Base-by-base conservation (phyloP, 1,139 yeast genomes). In the Zygoascus sp. region DNA sequence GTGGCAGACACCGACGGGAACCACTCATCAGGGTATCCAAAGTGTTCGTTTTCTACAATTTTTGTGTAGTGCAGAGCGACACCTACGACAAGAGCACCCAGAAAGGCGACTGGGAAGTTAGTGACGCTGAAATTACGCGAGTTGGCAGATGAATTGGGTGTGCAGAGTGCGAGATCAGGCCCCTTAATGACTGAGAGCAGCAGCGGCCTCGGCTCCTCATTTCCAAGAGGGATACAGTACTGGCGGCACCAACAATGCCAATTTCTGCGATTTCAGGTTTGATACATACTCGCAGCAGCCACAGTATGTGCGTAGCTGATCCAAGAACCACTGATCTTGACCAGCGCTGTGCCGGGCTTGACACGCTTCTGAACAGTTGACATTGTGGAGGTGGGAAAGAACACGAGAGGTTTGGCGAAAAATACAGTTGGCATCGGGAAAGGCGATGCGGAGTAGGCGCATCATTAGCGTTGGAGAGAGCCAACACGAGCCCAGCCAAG, bases 1-100 rank as follows among this genome's bases (percentile, higher is more conserved):
- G 98, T 79, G 1, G 98, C 97, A 27, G 95, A 84, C 2, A 92
- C 98, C 58, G 95, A 83, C 1, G 98, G 98, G 61, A 92, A 90
- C 98, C 98, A 92, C 66, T 92, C 98, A 50, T 89, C 94, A 1
- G 98, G 98, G 62, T 87, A 92, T 0, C 96, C 95, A 61, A 73
- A 90, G 53, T 80, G 79, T 40, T 92, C 83, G 64, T 92, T 92
- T 58, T 81, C 74, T 10, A 92, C 96, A 60, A 92, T 92, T 64
- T 92, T 90, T 52, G 83, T 71, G 64, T 81, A 89, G 65, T 89
- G 97, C 13, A 89, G 72, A 50, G 71, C 71, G 54, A 79, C 78
- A 4, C 96, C 97, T 32, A 85, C 80, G 0, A 74, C 64, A 32
- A 89, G 72, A 1, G 97, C 96, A 0, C 81, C 76, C 5, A 83